Conservation (phyloP, 1,284 basidiomycete species). For the Apiotrichum mycotoxinovorans region DNA sequence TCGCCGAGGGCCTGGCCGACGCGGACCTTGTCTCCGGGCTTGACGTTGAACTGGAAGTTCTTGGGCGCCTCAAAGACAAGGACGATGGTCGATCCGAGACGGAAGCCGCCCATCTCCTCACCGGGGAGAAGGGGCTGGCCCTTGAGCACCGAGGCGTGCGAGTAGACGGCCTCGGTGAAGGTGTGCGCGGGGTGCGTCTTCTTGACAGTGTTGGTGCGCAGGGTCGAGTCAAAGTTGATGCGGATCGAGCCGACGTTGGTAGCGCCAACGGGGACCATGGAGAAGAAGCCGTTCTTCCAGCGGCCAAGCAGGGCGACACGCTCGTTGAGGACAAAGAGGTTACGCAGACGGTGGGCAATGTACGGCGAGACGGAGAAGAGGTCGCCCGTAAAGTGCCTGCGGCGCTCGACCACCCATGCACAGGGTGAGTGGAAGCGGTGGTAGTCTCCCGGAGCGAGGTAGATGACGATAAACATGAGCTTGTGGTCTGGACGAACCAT, state of each 20-base stretch:
- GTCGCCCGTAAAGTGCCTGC: slow-evolving; percentile 94
- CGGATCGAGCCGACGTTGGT: slow-evolving; percentile 97
- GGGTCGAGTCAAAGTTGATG: slow-evolving; percentile 89
- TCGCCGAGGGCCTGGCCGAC: slow-evolving; percentile 67
- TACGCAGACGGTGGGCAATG: slow-evolving; percentile 85
- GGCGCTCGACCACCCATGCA: slow-evolving; percentile 93
- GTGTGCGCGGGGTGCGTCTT: slow-evolving; percentile 73
- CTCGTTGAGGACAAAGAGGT: slow-evolving; percentile 96
- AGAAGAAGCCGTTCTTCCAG: slow-evolving; percentile 94
- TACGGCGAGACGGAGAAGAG: slow-evolving; percentile 96
- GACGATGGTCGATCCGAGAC: slow-evolving; percentile 91
- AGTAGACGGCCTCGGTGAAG: slow-evolving; percentile 88
- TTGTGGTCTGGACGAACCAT: slow-evolving; percentile 60
- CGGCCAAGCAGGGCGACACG: slow-evolving; percentile 92
- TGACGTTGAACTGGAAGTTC: slow-evolving; percentile 74
- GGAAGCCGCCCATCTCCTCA: slow-evolving; percentile 97
- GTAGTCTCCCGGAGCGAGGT: slow-evolving; percentile 97
- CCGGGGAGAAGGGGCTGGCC: slow-evolving; percentile 84
- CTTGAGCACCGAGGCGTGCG: slow-evolving; percentile 73
- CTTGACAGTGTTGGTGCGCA: slow-evolving; percentile 77
- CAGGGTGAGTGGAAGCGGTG: slow-evolving; percentile 96
- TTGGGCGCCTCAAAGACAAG: slow-evolving; percentile 93
- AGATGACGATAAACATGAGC: slow-evolving; percentile 90
- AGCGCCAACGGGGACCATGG: slow-evolving; percentile 96
- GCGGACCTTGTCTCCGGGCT: slow-evolving; percentile 78